phyloP scores from a whole-genome alignment of 352 stramenopile genomes.

The Aphanomyces euteiches region DNA sequence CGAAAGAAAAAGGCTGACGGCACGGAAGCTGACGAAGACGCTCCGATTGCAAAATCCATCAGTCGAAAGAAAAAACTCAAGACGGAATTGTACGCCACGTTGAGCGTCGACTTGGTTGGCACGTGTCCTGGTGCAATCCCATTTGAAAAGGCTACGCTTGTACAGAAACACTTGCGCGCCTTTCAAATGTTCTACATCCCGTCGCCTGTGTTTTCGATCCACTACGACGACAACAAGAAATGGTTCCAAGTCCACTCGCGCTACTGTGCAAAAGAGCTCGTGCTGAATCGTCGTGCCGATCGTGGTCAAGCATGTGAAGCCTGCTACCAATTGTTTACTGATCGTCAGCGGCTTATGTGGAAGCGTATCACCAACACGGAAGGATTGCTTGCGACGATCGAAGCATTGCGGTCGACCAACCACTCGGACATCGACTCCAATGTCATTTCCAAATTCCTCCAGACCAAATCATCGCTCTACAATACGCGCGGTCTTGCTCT shows the following conservation, averaged over 20 bases:
- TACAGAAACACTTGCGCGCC: conserved; percentile 11
- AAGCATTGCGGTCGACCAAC: conserved; percentile 24
- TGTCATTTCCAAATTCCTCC: conserved; percentile 24
- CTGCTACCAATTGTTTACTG: conserved; percentile 28
- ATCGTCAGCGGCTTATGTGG: conserved; percentile 29
- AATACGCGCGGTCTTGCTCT: conserved; percentile 19
- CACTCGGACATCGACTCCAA: conserved; percentile 27
- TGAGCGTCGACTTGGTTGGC: conserved; percentile 23
- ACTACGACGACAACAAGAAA: conserved; percentile 20
- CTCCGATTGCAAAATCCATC: conserved; percentile 6
- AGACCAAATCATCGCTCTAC: conserved; percentile 26
- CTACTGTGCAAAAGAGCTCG: conserved; percentile 14
- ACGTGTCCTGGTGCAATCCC: conserved; percentile 22
- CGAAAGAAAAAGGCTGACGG: conserved; percentile 18
- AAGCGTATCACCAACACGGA: conserved; percentile 30
- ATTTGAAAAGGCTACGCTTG: conserved; percentile 15
- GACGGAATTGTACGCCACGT: not conserved
- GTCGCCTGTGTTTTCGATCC: conserved; percentile 18
- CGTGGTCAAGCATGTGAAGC: conserved; percentile 29
- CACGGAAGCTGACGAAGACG: conserved; percentile 15
- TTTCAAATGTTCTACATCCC: conserved; percentile 27
- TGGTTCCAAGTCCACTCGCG: conserved; percentile 27
- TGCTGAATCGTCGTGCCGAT: conserved; percentile 20
- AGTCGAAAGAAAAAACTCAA: conserved; percentile 23
- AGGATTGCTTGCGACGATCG: conserved; percentile 24